phyloP scores from a whole-genome alignment of 768 basidiomycete genomes.

The Boletus fagicola region DNA sequence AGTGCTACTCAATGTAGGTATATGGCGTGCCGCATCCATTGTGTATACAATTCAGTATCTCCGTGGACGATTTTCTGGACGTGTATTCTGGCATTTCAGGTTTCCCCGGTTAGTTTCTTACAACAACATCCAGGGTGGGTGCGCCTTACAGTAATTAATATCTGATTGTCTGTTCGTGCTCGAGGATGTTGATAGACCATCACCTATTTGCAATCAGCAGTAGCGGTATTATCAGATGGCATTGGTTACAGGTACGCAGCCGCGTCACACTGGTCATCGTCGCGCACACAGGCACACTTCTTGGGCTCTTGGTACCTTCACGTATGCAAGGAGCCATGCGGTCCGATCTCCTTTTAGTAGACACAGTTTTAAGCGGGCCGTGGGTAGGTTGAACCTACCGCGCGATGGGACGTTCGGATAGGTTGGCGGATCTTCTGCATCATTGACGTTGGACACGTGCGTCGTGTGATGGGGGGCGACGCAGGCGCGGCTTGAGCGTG shows the following conservation, averaged over 20 bases:
- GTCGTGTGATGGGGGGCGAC: slow-evolving; percentile 10
- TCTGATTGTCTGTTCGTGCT: not conserved
- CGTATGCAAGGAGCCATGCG: not conserved
- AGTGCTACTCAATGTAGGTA: too few relatives aligned
- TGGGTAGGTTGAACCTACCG: not conserved
- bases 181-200: not conserved
- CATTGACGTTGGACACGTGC: slow-evolving; percentile 2
- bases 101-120: not conserved
- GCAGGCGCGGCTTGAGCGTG: slow-evolving; percentile 13
- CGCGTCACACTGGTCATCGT: not conserved
- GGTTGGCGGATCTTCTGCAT: not conserved
- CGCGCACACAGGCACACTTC: not conserved
- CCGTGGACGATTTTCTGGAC: not conserved
- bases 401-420: not conserved
- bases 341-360: not conserved
- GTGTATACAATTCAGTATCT: not conserved
- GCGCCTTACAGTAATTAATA: not conserved
- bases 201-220: not conserved
- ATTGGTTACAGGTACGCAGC: not conserved
- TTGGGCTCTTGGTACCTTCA: not conserved
- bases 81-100: not conserved
- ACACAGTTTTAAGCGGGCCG: not conserved
- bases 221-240: not conserved
- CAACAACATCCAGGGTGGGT: not conserved
- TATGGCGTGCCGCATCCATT: not conserved